Evolutionary conservation across 2,329 filamentous ascomycete genomes (phyloP), one percentile per base, ranked within the genome.

Genomic region (Aspergillus sp.): DNA sequence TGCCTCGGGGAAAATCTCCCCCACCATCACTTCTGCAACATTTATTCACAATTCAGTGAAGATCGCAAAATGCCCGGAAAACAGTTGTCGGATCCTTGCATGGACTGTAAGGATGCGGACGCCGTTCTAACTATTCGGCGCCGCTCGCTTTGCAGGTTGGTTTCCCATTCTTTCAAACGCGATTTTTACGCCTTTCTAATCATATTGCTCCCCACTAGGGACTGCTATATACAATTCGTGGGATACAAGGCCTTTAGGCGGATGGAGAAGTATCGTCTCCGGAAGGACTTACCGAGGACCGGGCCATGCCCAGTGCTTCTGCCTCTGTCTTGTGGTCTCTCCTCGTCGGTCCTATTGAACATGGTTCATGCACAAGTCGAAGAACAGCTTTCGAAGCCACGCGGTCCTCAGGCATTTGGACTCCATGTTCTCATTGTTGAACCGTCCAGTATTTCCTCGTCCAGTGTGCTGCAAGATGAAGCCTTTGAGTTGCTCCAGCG

Each of bases 241-340:
- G 80, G 84, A 58, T 87, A 85, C 63, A 98, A 98, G 75, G 83
- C 87, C 59, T 83, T 91, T 64, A 93, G 93, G 74, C 89, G 92
- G 48, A 84, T 89, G 78, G 86, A 88, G 64, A 80, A 81, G 41
- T 89, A 88, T 68, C 80, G 83, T 45, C 80, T 85, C 38, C 64
- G 66, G 47, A 70, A 62, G 64, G 65, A 66, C 50, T 57, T 65
- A 8, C 66, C 74, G 20, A 72, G 74, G 56, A 75, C 76, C 43
- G 69, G 76, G 51, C 76, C 76, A 56, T 78, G 76, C 63, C 83
- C 75, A 64, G 83, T 96, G 48, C 78, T 96, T 17, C 78, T 96
- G 18, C 91, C 92, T 5, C 78, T 97, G 2, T 96, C 93, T 0
- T 88, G 91, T 66, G 93, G 95, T 0, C 79, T 89, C 1, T 95